Evolutionary conservation across 371 early-diverging fungal genomes (phyloP).

Genomic region (Circinella umbellata): DNA sequence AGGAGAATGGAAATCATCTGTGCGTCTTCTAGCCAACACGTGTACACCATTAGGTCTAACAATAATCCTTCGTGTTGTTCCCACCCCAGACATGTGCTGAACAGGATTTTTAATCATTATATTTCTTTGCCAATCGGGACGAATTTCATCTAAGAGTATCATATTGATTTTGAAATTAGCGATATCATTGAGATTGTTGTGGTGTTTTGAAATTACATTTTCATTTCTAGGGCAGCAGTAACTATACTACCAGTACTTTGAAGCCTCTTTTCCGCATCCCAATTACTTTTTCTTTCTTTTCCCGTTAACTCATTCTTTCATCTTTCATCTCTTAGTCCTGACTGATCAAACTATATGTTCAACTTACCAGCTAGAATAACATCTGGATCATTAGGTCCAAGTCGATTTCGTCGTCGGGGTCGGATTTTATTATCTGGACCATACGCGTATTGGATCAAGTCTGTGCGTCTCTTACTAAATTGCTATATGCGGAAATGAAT

Average conservation of each 20-base stretch:
- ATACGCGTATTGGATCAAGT: conserved; percentile 11
- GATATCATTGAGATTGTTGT: no score
- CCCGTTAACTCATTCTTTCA: neutral
- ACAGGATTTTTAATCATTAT: neutral
- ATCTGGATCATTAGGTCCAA: conserved; percentile 8
- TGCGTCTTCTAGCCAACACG: conserved; percentile 3
- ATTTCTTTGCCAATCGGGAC: conserved; percentile 4
- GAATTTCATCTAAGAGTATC: neutral
- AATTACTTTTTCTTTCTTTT: neutral
- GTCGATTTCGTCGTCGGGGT: conserved; percentile 6
- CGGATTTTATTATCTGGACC: conserved; percentile 1
- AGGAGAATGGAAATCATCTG: neutral
- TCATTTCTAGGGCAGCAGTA: no score
- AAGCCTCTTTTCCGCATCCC: neutral
- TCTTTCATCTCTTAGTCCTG: no score
- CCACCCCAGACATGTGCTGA: conserved; percentile 4
- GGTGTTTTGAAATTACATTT: no score
- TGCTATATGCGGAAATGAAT: neutral
- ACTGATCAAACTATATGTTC: no score
- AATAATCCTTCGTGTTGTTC: neutral
- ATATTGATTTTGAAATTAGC: no score
- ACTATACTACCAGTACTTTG: no score
- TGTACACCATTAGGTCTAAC: conserved; percentile 4
- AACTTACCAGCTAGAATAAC: conserved; percentile 5
- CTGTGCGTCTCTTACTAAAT: conserved; percentile 3